Percentiles rank a stretch among this genome's conserved stretches.
phyloP scores from a whole-genome alignment of 1,284 basidiomycete genomes.

The Puccinia polysora region DNA sequence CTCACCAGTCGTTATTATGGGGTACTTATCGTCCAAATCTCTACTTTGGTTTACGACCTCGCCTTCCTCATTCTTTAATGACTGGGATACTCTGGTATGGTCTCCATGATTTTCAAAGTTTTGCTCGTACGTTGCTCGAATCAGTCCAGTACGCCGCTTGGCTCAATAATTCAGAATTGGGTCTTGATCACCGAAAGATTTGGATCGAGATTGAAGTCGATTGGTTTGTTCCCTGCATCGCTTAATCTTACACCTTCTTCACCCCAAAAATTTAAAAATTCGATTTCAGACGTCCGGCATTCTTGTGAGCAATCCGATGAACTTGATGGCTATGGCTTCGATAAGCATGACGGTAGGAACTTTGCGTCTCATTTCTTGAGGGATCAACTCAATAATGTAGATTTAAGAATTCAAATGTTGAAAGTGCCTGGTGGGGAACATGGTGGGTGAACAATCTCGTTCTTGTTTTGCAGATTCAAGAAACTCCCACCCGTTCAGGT shows the following conservation, averaged over 20 bases:
- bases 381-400: conserved; percentile 75
- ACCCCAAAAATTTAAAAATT: conserved; percentile 1
- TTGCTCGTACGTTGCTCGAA: conserved; percentile 46
- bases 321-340: conserved; percentile 76
- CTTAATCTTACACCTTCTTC: too few relatives aligned
- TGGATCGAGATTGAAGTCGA: conserved; percentile 14
- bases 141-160: too few relatives aligned
- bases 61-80: conserved; percentile 77
- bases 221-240: too few relatives aligned
- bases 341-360: conserved; percentile 74
- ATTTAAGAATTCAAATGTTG: conserved; percentile 75
- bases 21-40: conserved; percentile 83
- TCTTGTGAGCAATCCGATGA: conserved; percentile 83
- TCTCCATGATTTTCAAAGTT: conserved; percentile 65
- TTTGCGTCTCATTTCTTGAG: conserved; percentile 78
- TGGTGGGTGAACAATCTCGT: conserved; percentile 52
- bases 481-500: conserved; percentile 77
- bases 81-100: conserved; percentile 90
- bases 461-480: too few relatives aligned
- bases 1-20: conserved; percentile 66
- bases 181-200: background rate
- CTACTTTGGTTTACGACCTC: conserved; percentile 83
- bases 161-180: too few relatives aligned
- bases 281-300: conserved; percentile 67
- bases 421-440: conserved; percentile 72